Evolutionary conservation across 1,284 basidiomycete species (phyloP).

Genomic region (Termitomyces sp.): DNA sequence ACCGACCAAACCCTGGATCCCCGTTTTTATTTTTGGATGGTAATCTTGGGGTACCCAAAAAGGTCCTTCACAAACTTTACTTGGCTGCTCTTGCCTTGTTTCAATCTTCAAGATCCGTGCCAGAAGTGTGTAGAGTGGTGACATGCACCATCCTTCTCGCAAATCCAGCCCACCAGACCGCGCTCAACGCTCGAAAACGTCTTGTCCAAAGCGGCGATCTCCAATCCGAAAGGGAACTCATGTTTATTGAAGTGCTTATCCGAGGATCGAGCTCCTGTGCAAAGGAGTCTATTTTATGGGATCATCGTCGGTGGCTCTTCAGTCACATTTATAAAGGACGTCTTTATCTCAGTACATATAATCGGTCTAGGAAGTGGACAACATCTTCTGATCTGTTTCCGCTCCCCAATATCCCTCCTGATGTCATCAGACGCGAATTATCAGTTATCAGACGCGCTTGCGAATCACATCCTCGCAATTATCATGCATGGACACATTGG

Average conservation of each 20-base stretch:
- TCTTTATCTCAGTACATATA: slow-evolving; percentile 2
- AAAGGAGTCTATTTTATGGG: slow-evolving; percentile 64
- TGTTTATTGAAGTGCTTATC: slow-evolving; percentile 41
- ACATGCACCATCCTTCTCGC: slow-evolving; percentile 50
- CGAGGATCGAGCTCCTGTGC: slow-evolving; percentile 45
- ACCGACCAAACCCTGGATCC: slow-evolving; percentile 22
- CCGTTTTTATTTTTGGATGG: slow-evolving; percentile 54
- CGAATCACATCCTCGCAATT: slow-evolving; percentile 60
- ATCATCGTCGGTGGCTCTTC: slow-evolving; percentile 62
- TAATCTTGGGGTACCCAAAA: slow-evolving; percentile 62
- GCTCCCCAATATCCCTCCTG: slow-evolving; percentile 28
- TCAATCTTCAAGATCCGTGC: slow-evolving; percentile 19
- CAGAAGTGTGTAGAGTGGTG: slow-evolving; percentile 23
- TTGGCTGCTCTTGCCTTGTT: slow-evolving; percentile 37
- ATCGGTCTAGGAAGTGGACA: slow-evolving; percentile 16
- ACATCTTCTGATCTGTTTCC: slow-evolving; percentile 20
- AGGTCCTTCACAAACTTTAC: slow-evolving; percentile 48
- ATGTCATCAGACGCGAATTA: slow-evolving; percentile 39
- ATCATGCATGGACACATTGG: slow-evolving; percentile 63
- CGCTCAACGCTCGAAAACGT: slow-evolving; percentile 52
- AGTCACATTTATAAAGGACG: slow-evolving; percentile 22
- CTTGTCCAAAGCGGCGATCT: slow-evolving; percentile 35
- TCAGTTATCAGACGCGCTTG: slow-evolving; percentile 40
- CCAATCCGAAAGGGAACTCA: slow-evolving; percentile 40
- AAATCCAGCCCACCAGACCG: slow-evolving; percentile 64